These are phyloP conservation scores for Nannizziopsis barbatae DNA, from an alignment of 2,329 filamentous ascomycete species.

Conservation along the genomic window DNA sequence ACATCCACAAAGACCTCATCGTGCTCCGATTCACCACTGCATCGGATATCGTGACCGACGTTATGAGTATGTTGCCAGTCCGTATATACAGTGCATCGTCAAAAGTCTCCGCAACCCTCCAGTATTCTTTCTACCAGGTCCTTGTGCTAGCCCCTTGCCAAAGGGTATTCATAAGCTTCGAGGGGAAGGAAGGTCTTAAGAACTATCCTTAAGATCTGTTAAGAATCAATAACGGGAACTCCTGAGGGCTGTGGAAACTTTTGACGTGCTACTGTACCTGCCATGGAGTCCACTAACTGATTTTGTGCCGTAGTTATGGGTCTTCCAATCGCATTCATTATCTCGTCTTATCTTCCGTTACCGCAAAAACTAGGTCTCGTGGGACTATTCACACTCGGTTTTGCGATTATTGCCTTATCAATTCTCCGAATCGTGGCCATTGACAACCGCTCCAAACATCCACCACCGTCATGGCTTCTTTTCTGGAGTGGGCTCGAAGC, in stretches of 20 bases:
- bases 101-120: too few species aligned
- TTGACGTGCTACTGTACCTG: too few species aligned
- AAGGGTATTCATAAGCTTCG: too few species aligned
- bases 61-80: constrained; percentile 8
- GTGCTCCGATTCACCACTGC: constrained; percentile 10
- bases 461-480: constrained; percentile 11
- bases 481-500: constrained; percentile 14
- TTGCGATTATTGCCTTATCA: constrained; percentile 11
- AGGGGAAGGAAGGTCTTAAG: too few species aligned
- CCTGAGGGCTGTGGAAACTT: too few species aligned
- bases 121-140: too few species aligned
- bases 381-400: constrained; percentile 13
- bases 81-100: too few species aligned
- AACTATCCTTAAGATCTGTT: too few species aligned
- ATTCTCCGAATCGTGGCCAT: constrained; percentile 13
- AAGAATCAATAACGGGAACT: too few species aligned
- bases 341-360: constrained; percentile 10
- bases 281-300: not conserved
- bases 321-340: constrained; percentile 11
- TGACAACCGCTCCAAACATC: constrained; percentile 11
- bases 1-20: constrained; percentile 9
- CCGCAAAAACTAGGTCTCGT: constrained; percentile 14
- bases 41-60: constrained; percentile 12
- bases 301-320: constrained; percentile 9
- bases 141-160: too few species aligned